These are phyloP conservation scores for Carex kokanica DNA, from an alignment of 176 grass and related monocot species.

Conservation along the genomic window DNA sequence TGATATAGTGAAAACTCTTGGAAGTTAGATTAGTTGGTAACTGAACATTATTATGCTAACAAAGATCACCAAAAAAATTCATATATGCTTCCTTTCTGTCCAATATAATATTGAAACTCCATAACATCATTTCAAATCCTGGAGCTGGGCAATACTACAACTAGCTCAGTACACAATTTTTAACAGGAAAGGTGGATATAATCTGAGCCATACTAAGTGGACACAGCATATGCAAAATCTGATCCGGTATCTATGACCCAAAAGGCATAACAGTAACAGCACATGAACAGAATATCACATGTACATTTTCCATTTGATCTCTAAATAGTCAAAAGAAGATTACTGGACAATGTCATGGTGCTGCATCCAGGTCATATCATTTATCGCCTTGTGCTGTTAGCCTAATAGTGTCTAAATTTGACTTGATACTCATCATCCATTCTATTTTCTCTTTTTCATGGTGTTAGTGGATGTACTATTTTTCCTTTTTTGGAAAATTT, in stretches of 20 bases:
- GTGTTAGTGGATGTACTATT: conserved; percentile 11
- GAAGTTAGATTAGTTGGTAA: background rate
- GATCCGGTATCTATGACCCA: background rate
- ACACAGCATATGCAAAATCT: conserved; percentile 8
- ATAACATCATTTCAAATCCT: background rate
- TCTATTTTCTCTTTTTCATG: background rate
- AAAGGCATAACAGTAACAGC: conserved; percentile 3
- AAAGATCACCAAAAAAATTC: background rate
- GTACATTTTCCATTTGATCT: conserved; percentile 2
- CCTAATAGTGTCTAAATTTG: conserved; percentile 2
- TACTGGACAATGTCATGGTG: background rate
- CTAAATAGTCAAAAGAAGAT: conserved; percentile 21
- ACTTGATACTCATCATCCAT: conserved; percentile 18
- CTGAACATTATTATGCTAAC: background rate
- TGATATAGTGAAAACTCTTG: background rate
- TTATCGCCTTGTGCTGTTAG: background rate
- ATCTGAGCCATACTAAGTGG: conserved; percentile 14
- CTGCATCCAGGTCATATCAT: conserved; percentile 15
- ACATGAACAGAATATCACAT: conserved; percentile 10
- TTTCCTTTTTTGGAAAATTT: background rate
- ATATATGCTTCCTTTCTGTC: background rate
- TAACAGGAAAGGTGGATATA: background rate
- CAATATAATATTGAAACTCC: background rate
- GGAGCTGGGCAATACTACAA: background rate
- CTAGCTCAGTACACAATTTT: background rate